Base-by-base conservation (phyloP, 768 basidiomycete genomes). In the Sporobolomyces pararoseus region DNA sequence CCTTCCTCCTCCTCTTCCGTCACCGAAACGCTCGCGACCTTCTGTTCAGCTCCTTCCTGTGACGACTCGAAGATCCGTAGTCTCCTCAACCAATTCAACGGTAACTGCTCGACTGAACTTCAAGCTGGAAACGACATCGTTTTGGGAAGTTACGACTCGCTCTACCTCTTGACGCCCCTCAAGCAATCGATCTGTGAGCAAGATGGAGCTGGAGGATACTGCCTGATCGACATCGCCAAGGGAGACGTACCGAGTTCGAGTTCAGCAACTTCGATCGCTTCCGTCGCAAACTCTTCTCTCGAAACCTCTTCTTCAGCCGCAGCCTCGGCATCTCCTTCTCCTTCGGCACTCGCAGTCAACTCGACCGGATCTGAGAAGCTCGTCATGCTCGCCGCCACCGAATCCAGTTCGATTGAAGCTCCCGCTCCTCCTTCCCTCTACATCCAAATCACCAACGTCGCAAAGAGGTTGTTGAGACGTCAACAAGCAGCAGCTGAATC, bases 121-220 rank as follows among this genome's bases (percentile, higher is more conserved):
- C 85, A 85, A 4, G 78, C 76, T 32, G 55, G 74, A 23, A 75
- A 77, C 31, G 66, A 65, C 7, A 78, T 78, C 78, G 79, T 70
- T 64, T 65, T 53, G 78, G 82, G 79, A 32, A 80, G 84, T 2
- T 99, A 98, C 81, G 94, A 97, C 78, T 81, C 86, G 35, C 81
- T 97, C 34, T 99, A 91, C 81, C 72, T 83, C 67, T 72, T 94
- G 52, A 70, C 78, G 16, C 91, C 93, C 12, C 78, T 95, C 77
- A 81, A 81, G 70, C 73, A 78, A 9, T 87, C 91, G 32, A 77
- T 90, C 35, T 97, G 94, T 81, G 74, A 87, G 53, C 89, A 90
- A 83, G 85, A 89, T 76, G 85, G 87, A 54, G 87, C 85, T 37
- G 81, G 83, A 46, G 77, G 76, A 31, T 96, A 84, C 80, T 98